Percentiles rank a stretch among this genome's conserved stretches.
Conservation (phyloP, 2,329 filamentous ascomycete species). For the Dactylellina sp. region DNA sequence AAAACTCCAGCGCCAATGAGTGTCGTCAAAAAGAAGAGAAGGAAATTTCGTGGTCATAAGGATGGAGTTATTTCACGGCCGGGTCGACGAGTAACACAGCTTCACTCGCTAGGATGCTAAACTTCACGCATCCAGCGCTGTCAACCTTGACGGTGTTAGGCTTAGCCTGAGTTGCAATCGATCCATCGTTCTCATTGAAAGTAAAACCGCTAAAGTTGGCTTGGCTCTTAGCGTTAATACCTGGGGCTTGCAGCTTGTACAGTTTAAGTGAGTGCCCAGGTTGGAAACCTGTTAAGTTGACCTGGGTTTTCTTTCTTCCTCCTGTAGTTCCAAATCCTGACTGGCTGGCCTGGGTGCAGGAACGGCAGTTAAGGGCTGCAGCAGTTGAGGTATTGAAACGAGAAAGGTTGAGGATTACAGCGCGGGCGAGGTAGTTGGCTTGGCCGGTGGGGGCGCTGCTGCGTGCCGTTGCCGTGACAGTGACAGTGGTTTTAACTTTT, state of each 20-base stretch:
- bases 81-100: constrained; percentile 45
- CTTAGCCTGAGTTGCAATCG: neutral
- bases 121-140: constrained; percentile 15
- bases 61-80: constrained; percentile 17
- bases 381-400: constrained; percentile 39
- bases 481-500: constrained; percentile 8
- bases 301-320: constrained; percentile 4
- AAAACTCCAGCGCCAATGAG: neutral
- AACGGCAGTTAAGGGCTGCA: constrained; percentile 29
- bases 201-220: constrained; percentile 35
- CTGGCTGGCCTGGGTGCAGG: constrained; percentile 19
- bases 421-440: constrained; percentile 42
- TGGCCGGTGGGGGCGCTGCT: constrained; percentile 6
- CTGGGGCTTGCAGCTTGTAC: constrained; percentile 30
- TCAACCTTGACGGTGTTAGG: constrained; percentile 27
- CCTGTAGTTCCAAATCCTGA: constrained; percentile 11
- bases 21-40: constrained; percentile 4
- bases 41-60: neutral
- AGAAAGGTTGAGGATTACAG: constrained; percentile 46
- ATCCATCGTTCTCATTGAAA: constrained; percentile 33
- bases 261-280: constrained; percentile 38
- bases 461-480: constrained; percentile 1
- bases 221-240: constrained; percentile 47
- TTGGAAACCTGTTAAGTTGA: constrained; percentile 40
- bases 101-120: constrained; percentile 29